Percentiles rank a stretch among this genome's conserved stretches.
These are phyloP conservation scores for Diplosphaera chodatii DNA, from an alignment of 139 green algal species.

Conservation along the genomic window DNA sequence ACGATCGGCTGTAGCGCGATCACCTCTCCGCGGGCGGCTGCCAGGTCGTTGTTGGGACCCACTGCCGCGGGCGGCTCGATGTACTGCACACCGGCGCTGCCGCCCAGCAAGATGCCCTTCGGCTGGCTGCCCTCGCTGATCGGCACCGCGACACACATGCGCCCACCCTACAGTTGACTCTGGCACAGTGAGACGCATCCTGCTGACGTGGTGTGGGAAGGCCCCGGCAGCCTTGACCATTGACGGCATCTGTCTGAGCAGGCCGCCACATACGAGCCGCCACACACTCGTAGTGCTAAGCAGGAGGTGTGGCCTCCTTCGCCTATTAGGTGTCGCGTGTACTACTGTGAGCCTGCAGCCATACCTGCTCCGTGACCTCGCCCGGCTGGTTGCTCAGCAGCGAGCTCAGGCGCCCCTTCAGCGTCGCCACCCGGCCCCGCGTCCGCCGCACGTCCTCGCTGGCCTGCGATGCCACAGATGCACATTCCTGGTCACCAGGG, in stretches of 20 bases:
- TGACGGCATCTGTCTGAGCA: too few species aligned
- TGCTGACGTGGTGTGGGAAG: too few species aligned
- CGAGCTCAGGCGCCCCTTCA: constrained; percentile 39
- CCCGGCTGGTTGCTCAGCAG: constrained; percentile 54
- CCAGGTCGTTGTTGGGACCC: constrained; percentile 72
- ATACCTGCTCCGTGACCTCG: constrained; percentile 54
- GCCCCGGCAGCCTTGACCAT: too few species aligned
- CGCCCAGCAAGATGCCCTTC: constrained; percentile 59
- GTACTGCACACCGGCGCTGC: constrained; percentile 34
- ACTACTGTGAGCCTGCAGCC: too few species aligned
- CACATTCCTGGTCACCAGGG: too few species aligned
- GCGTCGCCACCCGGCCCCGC: constrained; percentile 28
- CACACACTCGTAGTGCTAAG: too few species aligned
- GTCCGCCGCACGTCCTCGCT: constrained; percentile 52
- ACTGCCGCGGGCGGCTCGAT: constrained; percentile 68
- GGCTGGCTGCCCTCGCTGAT: constrained; percentile 7
- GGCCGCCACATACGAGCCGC: too few species aligned
- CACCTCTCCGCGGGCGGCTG: constrained; percentile 49
- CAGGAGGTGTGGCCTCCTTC: too few species aligned
- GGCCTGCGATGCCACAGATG: too few species aligned
- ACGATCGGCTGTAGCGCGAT: neutral
- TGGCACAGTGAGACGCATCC: too few species aligned
- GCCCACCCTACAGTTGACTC: constrained; percentile 27
- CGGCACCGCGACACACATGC: constrained; percentile 63
- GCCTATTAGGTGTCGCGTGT: too few species aligned